Evolutionary conservation across 2,329 filamentous ascomycete species (phyloP).

Genomic region (Emergomyces orientalis): DNA sequence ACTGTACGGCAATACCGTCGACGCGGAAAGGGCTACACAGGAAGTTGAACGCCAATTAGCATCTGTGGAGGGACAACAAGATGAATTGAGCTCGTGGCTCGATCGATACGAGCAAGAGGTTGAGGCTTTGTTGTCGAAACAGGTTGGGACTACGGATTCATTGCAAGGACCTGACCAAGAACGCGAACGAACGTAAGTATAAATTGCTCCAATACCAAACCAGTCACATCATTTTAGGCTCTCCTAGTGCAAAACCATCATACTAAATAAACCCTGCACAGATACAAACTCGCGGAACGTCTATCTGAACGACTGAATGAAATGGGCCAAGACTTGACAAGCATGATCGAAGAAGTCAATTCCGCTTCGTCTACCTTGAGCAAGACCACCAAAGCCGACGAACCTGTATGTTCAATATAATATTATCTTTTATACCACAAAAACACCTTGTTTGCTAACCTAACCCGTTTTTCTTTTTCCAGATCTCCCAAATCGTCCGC

Average conservation of each 20-base stretch:
- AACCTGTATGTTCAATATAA: slow-evolving; percentile 55
- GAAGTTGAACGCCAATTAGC: slow-evolving; percentile 90
- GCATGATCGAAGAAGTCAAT: slow-evolving; percentile 99
- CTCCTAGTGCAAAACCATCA: neutral
- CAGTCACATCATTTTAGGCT: no score
- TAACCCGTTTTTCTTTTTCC: neutral
- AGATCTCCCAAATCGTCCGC: slow-evolving; percentile 91
- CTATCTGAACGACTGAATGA: slow-evolving; percentile 83
- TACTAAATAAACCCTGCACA: slow-evolving; percentile 20
- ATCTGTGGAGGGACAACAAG: slow-evolving; percentile 83
- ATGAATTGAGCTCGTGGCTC: slow-evolving; percentile 78
- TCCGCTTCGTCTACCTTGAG: slow-evolving; percentile 78
- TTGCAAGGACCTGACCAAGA: slow-evolving; percentile 88
- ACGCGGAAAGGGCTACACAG: slow-evolving; percentile 83
- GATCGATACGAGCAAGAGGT: slow-evolving; percentile 88
- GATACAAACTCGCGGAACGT: slow-evolving; percentile 86
- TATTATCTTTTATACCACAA: neutral
- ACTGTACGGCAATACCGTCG: slow-evolving; percentile 81
- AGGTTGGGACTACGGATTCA: slow-evolving; percentile 65
- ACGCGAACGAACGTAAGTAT: slow-evolving; percentile 74
- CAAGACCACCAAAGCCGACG: slow-evolving; percentile 80
- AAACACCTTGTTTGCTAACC: slow-evolving; percentile 12
- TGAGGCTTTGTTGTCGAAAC: slow-evolving; percentile 73
- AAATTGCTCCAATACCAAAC: neutral
- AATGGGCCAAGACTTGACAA: slow-evolving; percentile 82